phyloP scores from a whole-genome alignment of 139 green algal genomes.

The Tetraselmis striata region DNA sequence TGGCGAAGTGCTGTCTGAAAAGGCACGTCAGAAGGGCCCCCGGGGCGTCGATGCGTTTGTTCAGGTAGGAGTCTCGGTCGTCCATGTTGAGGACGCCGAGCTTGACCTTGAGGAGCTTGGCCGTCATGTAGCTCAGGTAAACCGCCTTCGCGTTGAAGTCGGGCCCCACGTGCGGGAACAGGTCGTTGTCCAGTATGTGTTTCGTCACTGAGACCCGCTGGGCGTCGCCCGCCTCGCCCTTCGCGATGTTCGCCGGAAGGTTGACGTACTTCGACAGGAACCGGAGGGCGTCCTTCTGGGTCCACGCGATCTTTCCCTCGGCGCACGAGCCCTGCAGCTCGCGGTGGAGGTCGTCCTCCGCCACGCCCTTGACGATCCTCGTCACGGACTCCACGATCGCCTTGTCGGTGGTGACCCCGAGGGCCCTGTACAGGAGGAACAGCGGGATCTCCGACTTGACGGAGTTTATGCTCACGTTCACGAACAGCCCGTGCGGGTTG shows the following conservation, averaged over 20 bases:
- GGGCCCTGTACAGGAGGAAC: conserved; percentile 80
- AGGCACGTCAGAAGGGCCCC: conserved; percentile 76
- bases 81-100: conserved; percentile 29
- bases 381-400: conserved; percentile 76
- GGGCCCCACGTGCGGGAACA: conserved; percentile 42
- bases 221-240: conserved; percentile 2
- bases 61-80: conserved; percentile 96
- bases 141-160: conserved; percentile 77
- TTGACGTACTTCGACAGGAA: conserved; percentile 81
- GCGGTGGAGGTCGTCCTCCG: conserved; percentile 88
- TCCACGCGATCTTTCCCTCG: background rate
- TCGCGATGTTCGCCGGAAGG: no score
- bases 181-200: conserved; percentile 18
- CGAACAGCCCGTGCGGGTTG: conserved; percentile 12
- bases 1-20: conserved; percentile 58
- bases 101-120: conserved; percentile 15
- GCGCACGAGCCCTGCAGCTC: conserved; percentile 64
- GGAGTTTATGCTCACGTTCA: conserved; percentile 48
- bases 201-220: background rate
- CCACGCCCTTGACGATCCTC: conserved; percentile 77
- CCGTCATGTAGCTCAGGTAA: conserved; percentile 63
- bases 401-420: conserved; percentile 72
- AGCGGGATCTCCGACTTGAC: conserved; percentile 79
- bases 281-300: conserved; percentile 56
- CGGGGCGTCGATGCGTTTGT: conserved; percentile 94